A percentile compares a stretch with the other conserved stretches of the same genome.
Conservation (phyloP, 202 grass and related monocot species). For the Panicum hallii region DNA sequence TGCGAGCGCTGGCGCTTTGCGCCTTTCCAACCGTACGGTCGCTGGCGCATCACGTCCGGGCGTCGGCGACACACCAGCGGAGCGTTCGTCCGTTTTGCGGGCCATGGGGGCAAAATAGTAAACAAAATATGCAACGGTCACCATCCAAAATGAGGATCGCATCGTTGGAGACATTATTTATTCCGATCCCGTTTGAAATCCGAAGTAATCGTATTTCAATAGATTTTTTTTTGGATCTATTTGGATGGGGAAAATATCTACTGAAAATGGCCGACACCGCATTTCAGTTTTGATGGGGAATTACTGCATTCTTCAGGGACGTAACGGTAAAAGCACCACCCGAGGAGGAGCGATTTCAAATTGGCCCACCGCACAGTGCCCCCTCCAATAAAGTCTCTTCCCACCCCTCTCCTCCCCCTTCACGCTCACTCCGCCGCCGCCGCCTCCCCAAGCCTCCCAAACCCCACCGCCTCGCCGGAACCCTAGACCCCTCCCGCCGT, state of each 20-base stretch:
- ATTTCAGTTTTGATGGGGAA: background rate
- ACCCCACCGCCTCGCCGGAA: constrained; percentile 5
- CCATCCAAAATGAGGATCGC: background rate
- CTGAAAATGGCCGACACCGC: background rate
- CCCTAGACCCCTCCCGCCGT: constrained; percentile 4
- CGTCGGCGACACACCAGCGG: background rate
- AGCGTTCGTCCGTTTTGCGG: background rate
- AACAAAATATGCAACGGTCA: background rate
- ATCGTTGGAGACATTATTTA: background rate
- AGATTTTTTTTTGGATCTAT: background rate
- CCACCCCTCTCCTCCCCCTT: background rate
- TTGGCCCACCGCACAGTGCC: background rate
- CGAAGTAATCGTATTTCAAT: background rate
- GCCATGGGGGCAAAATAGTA: background rate
- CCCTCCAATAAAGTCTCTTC: constrained; percentile 48
- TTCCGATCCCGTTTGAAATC: background rate
- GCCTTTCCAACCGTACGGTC: background rate
- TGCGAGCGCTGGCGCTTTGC: background rate
- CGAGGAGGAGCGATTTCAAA: background rate
- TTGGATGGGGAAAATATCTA: background rate
- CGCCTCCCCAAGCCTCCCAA: background rate
- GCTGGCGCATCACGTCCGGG: background rate
- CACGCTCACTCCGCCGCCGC: background rate
- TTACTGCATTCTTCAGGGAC: background rate
- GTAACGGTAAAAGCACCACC: background rate